These are phyloP conservation scores for Venturia carpophila DNA, from an alignment of 2,329 filamentous ascomycete genomes.

Conservation along the genomic window DNA sequence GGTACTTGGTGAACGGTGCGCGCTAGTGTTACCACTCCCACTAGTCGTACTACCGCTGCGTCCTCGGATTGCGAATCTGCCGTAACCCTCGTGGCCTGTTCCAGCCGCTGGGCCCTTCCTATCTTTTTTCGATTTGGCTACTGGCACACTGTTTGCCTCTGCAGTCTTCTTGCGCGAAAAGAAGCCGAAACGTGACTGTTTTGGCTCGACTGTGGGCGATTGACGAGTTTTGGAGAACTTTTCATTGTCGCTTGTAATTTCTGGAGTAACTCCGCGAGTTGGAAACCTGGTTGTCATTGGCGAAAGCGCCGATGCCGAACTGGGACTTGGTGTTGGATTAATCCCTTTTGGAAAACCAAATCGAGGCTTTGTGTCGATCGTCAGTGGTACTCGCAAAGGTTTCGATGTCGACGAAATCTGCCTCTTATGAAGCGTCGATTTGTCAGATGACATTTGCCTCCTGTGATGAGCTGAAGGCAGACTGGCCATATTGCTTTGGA, in stretches of 20 bases:
- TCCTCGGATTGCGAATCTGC: constrained; percentile 52
- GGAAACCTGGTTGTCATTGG: constrained; percentile 22
- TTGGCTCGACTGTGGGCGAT: constrained; percentile 48
- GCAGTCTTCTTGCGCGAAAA: constrained; percentile 68
- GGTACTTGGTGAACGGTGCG: constrained; percentile 40
- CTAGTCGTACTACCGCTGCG: constrained; percentile 55
- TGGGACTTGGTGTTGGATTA: constrained; percentile 33
- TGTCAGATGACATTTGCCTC: constrained; percentile 43
- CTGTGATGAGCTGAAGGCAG: constrained; percentile 43
- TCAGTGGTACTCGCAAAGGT: background rate
- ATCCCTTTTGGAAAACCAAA: constrained; percentile 22
- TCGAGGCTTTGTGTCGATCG: constrained; percentile 22
- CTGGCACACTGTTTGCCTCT: constrained; percentile 39
- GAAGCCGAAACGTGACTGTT: constrained; percentile 65
- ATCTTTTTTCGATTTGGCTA: constrained; percentile 50
- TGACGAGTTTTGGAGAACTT: constrained; percentile 28
- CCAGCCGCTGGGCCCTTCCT: constrained; percentile 78
- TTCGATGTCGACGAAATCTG: constrained; percentile 41
- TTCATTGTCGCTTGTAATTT: constrained; percentile 30
- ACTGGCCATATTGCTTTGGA: constrained; percentile 48
- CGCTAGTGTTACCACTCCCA: constrained; percentile 34
- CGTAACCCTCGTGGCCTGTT: constrained; percentile 89
- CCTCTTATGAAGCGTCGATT: constrained; percentile 41
- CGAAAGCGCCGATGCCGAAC: constrained; percentile 25
- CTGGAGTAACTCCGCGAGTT: constrained; percentile 34